phyloP scores from a whole-genome alignment of 352 stramenopile genomes.

The Phytophthora syringae region DNA sequence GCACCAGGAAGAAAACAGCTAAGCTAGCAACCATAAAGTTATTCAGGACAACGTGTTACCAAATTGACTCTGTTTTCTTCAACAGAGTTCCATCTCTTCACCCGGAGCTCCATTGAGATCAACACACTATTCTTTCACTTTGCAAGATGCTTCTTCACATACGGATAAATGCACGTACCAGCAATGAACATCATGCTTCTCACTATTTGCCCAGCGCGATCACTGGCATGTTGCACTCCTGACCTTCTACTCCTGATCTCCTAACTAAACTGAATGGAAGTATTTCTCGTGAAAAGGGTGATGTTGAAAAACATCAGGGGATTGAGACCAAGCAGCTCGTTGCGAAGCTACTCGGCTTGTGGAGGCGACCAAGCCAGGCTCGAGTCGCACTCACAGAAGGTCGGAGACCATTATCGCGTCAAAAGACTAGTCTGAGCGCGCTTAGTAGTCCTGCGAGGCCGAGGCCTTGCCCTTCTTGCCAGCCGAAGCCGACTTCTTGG shows the following conservation, averaged over 20 bases:
- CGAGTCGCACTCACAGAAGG: slow-evolving; percentile 87
- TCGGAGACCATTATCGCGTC: slow-evolving; percentile 90
- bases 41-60: too few species aligned
- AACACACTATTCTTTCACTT: too few species aligned
- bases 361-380: slow-evolving; percentile 23
- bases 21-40: too few species aligned
- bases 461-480: slow-evolving; percentile 63
- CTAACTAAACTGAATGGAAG: slow-evolving; percentile 3
- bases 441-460: slow-evolving; percentile 67
- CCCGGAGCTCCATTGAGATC: too few species aligned
- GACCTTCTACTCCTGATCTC: too few species aligned
- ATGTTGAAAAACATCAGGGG: slow-evolving; percentile 53
- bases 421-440: slow-evolving; percentile 89
- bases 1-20: slow-evolving; percentile 12
- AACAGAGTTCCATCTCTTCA: too few species aligned
- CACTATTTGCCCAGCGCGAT: too few species aligned
- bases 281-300: slow-evolving; percentile 41
- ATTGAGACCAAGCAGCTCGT: slow-evolving; percentile 26
- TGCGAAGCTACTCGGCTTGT: slow-evolving; percentile 57
- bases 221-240: too few species aligned
- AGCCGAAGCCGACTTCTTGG: slow-evolving; percentile 79
- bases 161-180: too few species aligned
- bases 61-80: too few species aligned
- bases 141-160: too few species aligned
- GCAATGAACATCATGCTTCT: too few species aligned